phyloP scores from a whole-genome alignment of 2,329 filamentous ascomycete species.

The Fusarium mexicanum region DNA sequence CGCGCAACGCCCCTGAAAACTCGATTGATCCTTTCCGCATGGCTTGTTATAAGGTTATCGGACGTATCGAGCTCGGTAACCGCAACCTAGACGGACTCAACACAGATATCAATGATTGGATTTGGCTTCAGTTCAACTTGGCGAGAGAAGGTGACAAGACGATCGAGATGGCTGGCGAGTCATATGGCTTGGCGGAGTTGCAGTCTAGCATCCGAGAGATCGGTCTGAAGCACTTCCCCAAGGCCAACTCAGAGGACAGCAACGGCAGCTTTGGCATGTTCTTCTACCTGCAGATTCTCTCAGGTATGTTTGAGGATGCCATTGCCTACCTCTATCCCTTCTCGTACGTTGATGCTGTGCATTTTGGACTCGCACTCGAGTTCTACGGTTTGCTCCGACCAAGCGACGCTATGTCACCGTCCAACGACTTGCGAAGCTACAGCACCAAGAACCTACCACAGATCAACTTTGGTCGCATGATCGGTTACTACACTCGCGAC shows the following conservation, averaged over 20 bases:
- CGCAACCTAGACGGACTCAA: constrained; percentile 71
- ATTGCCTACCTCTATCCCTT: constrained; percentile 91
- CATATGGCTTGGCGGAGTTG: constrained; percentile 73
- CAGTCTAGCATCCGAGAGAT: constrained; percentile 87
- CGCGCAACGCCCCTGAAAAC: constrained; percentile 84
- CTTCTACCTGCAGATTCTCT: constrained; percentile 90
- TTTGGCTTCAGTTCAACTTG: constrained; percentile 77
- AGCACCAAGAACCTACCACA: constrained; percentile 78
- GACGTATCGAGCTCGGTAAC: constrained; percentile 75
- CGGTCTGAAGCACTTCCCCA: constrained; percentile 89
- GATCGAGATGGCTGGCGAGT: constrained; percentile 72
- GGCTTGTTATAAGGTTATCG: constrained; percentile 98
- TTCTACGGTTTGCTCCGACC: constrained; percentile 92
- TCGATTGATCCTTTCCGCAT: constrained; percentile 94
- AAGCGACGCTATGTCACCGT: constrained; percentile 78
- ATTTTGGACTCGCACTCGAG: constrained; percentile 89
- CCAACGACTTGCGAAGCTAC: constrained; percentile 74
- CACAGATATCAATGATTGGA: constrained; percentile 74
- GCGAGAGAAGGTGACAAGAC: constrained; percentile 72
- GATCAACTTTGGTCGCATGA: constrained; percentile 92
- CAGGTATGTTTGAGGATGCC: constrained; percentile 94
- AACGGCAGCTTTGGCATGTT: constrained; percentile 86
- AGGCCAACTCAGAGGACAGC: constrained; percentile 77
- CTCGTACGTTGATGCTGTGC: constrained; percentile 91
- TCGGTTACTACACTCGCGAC: constrained; percentile 95